Conservation (phyloP, 2,329 filamentous ascomycete genomes). For the Onygenales sp. region DNA sequence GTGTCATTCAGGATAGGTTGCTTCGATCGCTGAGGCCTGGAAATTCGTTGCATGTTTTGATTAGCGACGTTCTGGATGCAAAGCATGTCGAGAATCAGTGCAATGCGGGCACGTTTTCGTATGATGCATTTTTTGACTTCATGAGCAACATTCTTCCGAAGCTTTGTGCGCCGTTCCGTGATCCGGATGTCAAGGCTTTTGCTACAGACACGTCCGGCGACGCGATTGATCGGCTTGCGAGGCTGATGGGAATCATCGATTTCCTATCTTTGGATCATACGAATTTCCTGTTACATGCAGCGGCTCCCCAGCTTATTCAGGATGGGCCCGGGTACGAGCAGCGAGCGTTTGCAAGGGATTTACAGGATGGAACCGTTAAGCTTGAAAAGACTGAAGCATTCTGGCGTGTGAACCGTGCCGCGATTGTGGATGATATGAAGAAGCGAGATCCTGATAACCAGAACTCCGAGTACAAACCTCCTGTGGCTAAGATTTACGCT, state of each 20-base stretch:
- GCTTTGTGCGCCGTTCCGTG: slow-evolving; percentile 56
- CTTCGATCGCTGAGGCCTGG: slow-evolving; percentile 49
- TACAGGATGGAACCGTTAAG: slow-evolving; percentile 42
- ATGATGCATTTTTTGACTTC: slow-evolving; percentile 54
- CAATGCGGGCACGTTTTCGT: slow-evolving; percentile 52
- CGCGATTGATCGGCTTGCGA: slow-evolving; percentile 54
- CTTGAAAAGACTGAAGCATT: slow-evolving; percentile 46
- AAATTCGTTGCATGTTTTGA: slow-evolving; percentile 52
- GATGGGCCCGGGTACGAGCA: slow-evolving; percentile 54
- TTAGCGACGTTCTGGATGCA: slow-evolving; percentile 52
- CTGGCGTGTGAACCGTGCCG: slow-evolving; percentile 37
- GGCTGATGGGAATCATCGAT: slow-evolving; percentile 54
- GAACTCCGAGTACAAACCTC: slow-evolving; percentile 26
- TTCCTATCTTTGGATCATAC: slow-evolving; percentile 54
- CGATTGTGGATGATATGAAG: slow-evolving; percentile 41
- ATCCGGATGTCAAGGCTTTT: slow-evolving; percentile 48
- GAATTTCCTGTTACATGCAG: slow-evolving; percentile 55
- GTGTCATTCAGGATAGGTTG: slow-evolving; percentile 53
- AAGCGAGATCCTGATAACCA: slow-evolving; percentile 34
- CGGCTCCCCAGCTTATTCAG: slow-evolving; percentile 50
- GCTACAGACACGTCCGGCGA: slow-evolving; percentile 42
- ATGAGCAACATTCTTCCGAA: slow-evolving; percentile 54
- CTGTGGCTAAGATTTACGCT: slow-evolving; percentile 42
- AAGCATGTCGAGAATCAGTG: slow-evolving; percentile 49
- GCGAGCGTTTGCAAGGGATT: slow-evolving; percentile 46